phyloP scores from a whole-genome alignment of 352 stramenopile species.

The Globisporangium parvum region DNA sequence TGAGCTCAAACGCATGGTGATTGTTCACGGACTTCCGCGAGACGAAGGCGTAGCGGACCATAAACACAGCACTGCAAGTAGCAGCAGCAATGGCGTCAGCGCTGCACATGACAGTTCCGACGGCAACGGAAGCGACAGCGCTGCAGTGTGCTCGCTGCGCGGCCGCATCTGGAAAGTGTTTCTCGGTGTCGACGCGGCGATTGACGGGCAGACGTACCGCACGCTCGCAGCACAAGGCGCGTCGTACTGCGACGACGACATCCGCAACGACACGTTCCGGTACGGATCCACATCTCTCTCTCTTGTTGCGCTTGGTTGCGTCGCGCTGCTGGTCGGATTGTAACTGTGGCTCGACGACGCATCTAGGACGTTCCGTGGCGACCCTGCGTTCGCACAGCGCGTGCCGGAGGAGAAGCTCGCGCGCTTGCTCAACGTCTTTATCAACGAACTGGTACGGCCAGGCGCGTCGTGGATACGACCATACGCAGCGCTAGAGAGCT shows the following conservation, averaged over 20 bases:
- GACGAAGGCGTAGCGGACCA: conserved; percentile 8
- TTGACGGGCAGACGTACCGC: conserved; percentile 56
- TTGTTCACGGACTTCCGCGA: conserved; percentile 67
- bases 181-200: conserved; percentile 65
- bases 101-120: too few species aligned
- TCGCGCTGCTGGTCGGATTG: neutral
- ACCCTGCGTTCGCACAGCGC: conserved; percentile 81
- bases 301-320: neutral
- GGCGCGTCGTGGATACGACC: too few species aligned
- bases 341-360: too few species aligned
- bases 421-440: conserved; percentile 89
- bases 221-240: conserved; percentile 67
- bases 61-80: neutral
- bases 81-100: neutral
- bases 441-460: conserved; percentile 66
- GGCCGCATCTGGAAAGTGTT: conserved; percentile 88
- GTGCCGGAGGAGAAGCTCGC: conserved; percentile 90
- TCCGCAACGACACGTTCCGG: conserved; percentile 90
- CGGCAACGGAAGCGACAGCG: neutral
- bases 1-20: conserved; percentile 78
- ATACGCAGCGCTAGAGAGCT: too few species aligned
- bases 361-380: conserved; percentile 77
- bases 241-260: conserved; percentile 80
- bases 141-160: conserved; percentile 50
- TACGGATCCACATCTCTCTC: neutral